phyloP scores from a whole-genome alignment of 2,329 filamentous ascomycete genomes.

The Cordyceps fumosorosea region DNA sequence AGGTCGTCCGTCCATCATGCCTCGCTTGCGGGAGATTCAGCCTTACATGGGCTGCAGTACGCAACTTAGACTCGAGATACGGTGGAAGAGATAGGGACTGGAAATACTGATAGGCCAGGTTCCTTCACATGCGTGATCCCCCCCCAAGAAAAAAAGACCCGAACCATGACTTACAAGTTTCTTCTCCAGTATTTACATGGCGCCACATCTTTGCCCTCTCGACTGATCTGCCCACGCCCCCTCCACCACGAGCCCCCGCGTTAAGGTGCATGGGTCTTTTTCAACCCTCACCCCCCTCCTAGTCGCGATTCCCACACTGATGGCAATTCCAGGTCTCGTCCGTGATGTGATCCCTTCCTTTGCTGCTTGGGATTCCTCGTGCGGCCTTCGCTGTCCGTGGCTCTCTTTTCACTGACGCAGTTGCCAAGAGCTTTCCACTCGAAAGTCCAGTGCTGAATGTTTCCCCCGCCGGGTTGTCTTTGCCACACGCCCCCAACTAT shows the following conservation, averaged over 20 bases:
- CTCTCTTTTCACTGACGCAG: not conserved
- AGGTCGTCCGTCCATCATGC: not conserved
- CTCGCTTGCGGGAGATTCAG: not conserved
- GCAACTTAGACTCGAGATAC: not conserved
- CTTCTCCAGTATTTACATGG: not conserved
- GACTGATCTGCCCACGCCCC: conserved; percentile 1
- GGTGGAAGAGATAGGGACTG: not conserved
- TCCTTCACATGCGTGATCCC: not conserved
- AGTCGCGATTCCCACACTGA: not conserved
- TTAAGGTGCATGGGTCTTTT: not conserved
- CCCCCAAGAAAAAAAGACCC: not conserved
- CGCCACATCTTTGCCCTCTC: conserved; percentile 4
- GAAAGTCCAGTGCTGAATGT: not conserved
- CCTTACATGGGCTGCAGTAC: not conserved
- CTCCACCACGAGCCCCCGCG: not conserved
- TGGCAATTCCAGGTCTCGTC: not conserved
- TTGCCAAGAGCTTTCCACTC: not conserved
- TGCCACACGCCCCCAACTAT: conserved; percentile 1
- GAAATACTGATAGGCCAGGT: not conserved
- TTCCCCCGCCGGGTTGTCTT: not conserved
- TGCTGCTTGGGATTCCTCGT: not conserved
- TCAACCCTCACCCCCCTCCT: not conserved
- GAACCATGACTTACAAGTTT: not conserved
- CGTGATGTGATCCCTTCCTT: not conserved
- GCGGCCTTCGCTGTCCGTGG: not conserved